These are phyloP conservation scores for Yamadazyma takamatsuzukensis DNA, from an alignment of 805 yeast species.

Conservation along the genomic window DNA sequence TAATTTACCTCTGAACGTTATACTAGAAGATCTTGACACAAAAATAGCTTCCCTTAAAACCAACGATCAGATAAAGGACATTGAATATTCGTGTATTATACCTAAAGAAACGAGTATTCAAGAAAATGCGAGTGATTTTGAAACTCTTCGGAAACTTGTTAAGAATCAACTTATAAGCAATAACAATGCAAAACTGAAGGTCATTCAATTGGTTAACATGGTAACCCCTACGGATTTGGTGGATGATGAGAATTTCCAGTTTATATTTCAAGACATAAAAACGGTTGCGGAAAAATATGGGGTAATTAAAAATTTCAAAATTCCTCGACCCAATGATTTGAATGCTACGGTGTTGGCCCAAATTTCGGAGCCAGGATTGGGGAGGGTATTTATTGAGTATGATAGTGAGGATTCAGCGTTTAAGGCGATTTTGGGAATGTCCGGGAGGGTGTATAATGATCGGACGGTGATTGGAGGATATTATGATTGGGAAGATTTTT, in stretches of 20 bases:
- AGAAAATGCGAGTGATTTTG: slow-evolving; percentile 33
- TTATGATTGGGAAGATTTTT: slow-evolving; percentile 58
- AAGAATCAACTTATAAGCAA: slow-evolving; percentile 24
- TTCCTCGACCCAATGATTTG: slow-evolving; percentile 60
- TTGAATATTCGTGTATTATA: slow-evolving; percentile 31
- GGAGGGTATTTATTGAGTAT: slow-evolving; percentile 70
- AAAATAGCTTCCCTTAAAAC: too few species aligned
- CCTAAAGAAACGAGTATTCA: slow-evolving; percentile 32
- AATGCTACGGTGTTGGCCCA: slow-evolving; percentile 39
- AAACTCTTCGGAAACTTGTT: slow-evolving; percentile 35
- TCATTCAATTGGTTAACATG: slow-evolving; percentile 63
- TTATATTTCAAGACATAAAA: slow-evolving; percentile 49
- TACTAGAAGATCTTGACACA: too few species aligned
- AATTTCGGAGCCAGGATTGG: slow-evolving; percentile 53
- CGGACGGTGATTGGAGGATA: slow-evolving; percentile 66
- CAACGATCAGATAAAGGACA: slow-evolving; percentile 16
- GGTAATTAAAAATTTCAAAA: slow-evolving; percentile 46
- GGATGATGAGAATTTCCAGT: slow-evolving; percentile 45
- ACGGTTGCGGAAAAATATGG: slow-evolving; percentile 51
- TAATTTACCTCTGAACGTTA: too few species aligned
- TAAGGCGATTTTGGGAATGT: slow-evolving; percentile 53
- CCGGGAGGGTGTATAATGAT: slow-evolving; percentile 66
- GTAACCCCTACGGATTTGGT: slow-evolving; percentile 62
- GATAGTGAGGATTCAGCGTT: slow-evolving; percentile 47
- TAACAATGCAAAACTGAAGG: slow-evolving; percentile 45